phyloP scores from a whole-genome alignment of 2,329 filamentous ascomycete species.

The Balansia obtecta region DNA sequence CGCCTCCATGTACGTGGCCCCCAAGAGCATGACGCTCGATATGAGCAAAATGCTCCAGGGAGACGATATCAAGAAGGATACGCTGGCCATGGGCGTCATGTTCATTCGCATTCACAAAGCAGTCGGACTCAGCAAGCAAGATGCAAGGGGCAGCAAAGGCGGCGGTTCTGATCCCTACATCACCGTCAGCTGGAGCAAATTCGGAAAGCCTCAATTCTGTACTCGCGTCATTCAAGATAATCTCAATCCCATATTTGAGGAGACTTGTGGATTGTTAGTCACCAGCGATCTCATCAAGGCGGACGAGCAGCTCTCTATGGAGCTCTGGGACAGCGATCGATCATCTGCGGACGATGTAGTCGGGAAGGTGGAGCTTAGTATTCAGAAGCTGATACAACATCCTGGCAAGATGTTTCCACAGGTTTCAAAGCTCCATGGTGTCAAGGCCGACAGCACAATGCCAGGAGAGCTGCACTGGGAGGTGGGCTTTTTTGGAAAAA shows the following conservation, averaged over 20 bases:
- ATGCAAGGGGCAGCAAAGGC: conserved; percentile 65
- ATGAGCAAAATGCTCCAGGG: conserved; percentile 83
- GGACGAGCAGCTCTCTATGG: conserved; percentile 83
- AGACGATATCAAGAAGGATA: conserved; percentile 85
- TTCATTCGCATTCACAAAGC: conserved; percentile 89
- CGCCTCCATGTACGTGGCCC: conserved; percentile 82
- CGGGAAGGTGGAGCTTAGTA: conserved; percentile 84
- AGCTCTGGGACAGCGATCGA: conserved; percentile 92
- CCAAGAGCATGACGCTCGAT: conserved; percentile 87
- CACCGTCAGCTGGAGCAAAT: conserved; percentile 89
- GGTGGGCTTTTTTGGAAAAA: conserved; percentile 88
- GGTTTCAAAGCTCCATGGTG: conserved; percentile 67
- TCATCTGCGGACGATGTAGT: conserved; percentile 90
- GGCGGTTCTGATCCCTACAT: conserved; percentile 94
- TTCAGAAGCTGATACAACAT: conserved; percentile 87
- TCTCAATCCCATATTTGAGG: conserved; percentile 85
- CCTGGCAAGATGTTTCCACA: conserved; percentile 89
- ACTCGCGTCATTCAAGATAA: conserved; percentile 93
- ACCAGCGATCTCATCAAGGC: conserved; percentile 85
- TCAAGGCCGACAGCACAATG: conserved; percentile 78
- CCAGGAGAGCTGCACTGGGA: conserved; percentile 93
- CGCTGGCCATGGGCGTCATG: conserved; percentile 73
- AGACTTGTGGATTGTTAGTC: conserved; percentile 73
- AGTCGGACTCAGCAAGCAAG: conserved; percentile 80
- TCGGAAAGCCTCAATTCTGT: conserved; percentile 95